Evolutionary conservation across 108 stramenopile species (phyloP).

Genomic region (Epipyxis sp.): DNA sequence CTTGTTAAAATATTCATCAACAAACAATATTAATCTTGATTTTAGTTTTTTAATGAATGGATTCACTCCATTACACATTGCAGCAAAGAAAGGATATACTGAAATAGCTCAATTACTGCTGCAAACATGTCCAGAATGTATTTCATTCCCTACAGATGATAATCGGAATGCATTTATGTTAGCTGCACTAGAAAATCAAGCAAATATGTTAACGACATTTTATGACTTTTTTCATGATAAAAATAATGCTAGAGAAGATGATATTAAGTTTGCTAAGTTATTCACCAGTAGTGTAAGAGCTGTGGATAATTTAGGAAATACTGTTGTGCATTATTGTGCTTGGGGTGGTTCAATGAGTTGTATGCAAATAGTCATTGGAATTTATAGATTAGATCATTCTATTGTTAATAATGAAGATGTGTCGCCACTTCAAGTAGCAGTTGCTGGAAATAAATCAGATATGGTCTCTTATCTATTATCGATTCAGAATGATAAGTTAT

Average conservation of each 20-base stretch:
- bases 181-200: not conserved
- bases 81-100: slow-evolving; percentile 6
- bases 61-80: not conserved
- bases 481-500: not conserved
- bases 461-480: not conserved
- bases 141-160: not conserved
- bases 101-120: not conserved
- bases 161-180: not conserved
- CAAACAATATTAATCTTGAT: no score
- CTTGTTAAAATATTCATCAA: no score
- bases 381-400: not conserved
- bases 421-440: not conserved
- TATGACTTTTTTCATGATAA: no score
- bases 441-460: not conserved
- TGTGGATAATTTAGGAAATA: not conserved
- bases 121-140: not conserved
- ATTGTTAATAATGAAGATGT: not conserved
- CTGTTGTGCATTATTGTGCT: not conserved
- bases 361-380: not conserved
- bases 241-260: no score
- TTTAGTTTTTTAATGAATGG: not conserved
- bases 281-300: not conserved
- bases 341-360: not conserved
- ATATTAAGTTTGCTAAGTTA: not conserved
- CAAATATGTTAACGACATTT: no score